Evolutionary conservation across 441 rosid species (phyloP).

Genomic region (Populus hybrid): DNA sequence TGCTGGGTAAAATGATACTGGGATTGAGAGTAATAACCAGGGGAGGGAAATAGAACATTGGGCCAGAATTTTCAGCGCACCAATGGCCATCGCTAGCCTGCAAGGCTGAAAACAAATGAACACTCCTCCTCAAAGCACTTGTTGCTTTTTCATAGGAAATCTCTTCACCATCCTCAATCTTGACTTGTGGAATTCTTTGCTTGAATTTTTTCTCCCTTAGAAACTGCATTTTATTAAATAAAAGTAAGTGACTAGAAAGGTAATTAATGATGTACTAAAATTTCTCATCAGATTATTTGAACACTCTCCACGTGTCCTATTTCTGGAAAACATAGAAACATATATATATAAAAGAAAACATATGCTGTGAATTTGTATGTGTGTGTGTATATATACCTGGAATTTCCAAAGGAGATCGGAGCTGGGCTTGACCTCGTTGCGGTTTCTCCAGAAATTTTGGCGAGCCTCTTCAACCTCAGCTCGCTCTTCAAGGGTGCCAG

Average conservation of each 20-base stretch:
- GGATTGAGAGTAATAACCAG: constrained; percentile 18
- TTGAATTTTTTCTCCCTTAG: constrained; percentile 18
- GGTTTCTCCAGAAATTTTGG: constrained; percentile 14
- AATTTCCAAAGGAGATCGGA: constrained; percentile 20
- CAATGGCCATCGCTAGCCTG: constrained; percentile 64
- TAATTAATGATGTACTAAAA: too few species aligned
- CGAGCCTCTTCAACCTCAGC: constrained; percentile 26
- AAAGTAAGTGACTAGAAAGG: background rate
- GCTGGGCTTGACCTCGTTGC: constrained; percentile 17
- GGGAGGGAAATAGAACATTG: constrained; percentile 40
- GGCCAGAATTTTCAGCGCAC: constrained; percentile 61
- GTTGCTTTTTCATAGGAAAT: constrained; percentile 36
- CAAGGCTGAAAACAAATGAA: constrained; percentile 41
- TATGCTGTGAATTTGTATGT: background rate
- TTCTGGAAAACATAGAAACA: background rate
- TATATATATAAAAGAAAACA: background rate
- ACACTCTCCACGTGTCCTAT: background rate
- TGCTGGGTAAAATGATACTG: too few species aligned
- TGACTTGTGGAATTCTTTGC: constrained; percentile 13
- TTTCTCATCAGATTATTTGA: too few species aligned
- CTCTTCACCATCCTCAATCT: constrained; percentile 12
- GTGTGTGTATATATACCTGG: background rate
- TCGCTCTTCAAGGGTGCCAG: constrained; percentile 20
- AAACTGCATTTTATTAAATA: constrained; percentile 7
- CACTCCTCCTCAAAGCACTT: constrained; percentile 36